Base-by-base conservation (phyloP, 495 filamentous ascomycete species). In the Bryoglossum gracile region DNA sequence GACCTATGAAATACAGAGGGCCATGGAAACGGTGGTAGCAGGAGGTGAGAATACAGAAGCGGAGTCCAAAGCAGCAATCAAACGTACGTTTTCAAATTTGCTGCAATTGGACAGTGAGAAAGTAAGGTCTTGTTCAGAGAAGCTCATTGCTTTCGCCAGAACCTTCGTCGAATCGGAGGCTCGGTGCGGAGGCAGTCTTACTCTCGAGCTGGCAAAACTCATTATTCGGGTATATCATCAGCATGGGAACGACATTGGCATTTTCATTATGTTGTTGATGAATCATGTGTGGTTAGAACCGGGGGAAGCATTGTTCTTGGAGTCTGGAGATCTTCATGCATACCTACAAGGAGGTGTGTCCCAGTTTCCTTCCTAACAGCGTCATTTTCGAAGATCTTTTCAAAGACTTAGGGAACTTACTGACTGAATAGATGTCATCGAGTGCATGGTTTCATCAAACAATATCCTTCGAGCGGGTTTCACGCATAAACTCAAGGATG, bases 381-480 rank as follows among this genome's bases (percentile, higher is more conserved):
- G n/a, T n/a, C n/a, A n/a, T n/a, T n/a, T n/a, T n/a, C n/a, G n/a
- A n/a, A n/a, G n/a, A n/a, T n/a, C n/a, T n/a, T n/a, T n/a, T n/a
- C n/a, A n/a, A n/a, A n/a, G n/a, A n/a, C n/a, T n/a, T n/a, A n/a
- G n/a, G n/a, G n/a, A n/a, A n/a, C n/a, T n/a, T n/a, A n/a, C n/a
- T n/a, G n/a, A n/a, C n/a, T n/a, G n/a, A n/a, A 41, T 41, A 41
- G 37, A 41, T 41, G 37, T 41, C 5, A 8, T 41, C 3, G 37
- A 41, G 19, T 41, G 37, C 37, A 41, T 41, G 37, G 37, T 19
- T 8, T 41, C 10, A 4, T 41, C 37, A 5, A 22, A 18, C 10
- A 41, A 41, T 13, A 22, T 41, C 18, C 6, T 41, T 19, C 8
- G 37, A 19, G 37, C 37, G 2, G 37, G 37, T 8, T 41, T 41